A percentile compares a stretch with the other conserved stretches of the same genome.
phyloP scores from a whole-genome alignment of 805 yeast species.

The Kodamaea kakaduensis region DNA sequence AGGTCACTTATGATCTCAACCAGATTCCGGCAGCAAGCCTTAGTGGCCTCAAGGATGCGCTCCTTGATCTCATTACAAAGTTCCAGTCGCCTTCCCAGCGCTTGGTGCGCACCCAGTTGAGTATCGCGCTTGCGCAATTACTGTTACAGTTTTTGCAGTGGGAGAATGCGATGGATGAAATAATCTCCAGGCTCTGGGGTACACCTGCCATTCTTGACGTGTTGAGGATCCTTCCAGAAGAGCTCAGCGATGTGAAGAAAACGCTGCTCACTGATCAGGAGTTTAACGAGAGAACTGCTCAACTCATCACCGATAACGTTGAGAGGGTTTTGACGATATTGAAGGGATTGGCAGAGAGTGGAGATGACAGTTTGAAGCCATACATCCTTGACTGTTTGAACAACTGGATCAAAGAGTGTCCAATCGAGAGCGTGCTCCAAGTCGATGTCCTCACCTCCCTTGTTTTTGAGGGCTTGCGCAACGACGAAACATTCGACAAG shows the following conservation, averaged over 20 bases:
- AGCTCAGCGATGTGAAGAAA: constrained; percentile 69
- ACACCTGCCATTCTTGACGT: constrained; percentile 61
- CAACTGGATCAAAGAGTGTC: constrained; percentile 89
- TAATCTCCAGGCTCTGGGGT: constrained; percentile 46
- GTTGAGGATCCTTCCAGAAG: constrained; percentile 87
- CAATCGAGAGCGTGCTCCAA: constrained; percentile 63
- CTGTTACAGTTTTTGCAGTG: constrained; percentile 75
- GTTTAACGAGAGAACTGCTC: constrained; percentile 57
- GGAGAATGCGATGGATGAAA: constrained; percentile 66
- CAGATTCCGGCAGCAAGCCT: constrained; percentile 67
- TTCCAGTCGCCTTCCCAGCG: constrained; percentile 35
- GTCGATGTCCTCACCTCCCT: constrained; percentile 62
- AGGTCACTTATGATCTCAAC: constrained; percentile 75
- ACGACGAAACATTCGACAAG: constrained; percentile 73
- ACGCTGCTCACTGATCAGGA: constrained; percentile 82
- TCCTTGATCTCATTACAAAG: constrained; percentile 52
- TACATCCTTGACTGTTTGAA: constrained; percentile 67
- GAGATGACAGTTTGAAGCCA: constrained; percentile 19
- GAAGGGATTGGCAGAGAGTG: constrained; percentile 38
- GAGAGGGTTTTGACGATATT: constrained; percentile 63
- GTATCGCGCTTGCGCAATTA: constrained; percentile 76
- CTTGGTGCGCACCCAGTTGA: constrained; percentile 76
- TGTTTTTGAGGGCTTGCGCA: constrained; percentile 55
- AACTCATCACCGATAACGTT: constrained; percentile 63
- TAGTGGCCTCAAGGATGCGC: constrained; percentile 59